Conservation (phyloP, 495 filamentous ascomycete genomes). For the Aspergillus panamensis region DNA sequence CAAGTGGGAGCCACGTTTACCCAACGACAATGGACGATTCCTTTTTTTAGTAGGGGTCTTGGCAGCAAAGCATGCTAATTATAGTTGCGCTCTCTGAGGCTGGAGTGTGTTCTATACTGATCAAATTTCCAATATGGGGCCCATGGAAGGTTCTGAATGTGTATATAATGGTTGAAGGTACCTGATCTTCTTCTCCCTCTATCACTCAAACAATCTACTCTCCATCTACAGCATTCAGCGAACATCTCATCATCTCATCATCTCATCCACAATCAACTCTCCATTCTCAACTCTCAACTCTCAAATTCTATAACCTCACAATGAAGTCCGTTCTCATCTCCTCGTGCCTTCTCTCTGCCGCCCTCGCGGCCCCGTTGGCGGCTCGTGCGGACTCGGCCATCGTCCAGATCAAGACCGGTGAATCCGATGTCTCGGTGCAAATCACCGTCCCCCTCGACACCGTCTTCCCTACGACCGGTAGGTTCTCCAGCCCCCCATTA, state of each 20-base stretch:
- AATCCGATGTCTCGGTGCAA: not conserved
- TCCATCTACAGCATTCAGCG: not conserved
- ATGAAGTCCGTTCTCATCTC: not conserved
- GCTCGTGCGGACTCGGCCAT: not conserved
- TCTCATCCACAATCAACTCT: not conserved
- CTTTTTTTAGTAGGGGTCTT: not conserved
- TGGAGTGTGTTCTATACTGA: not conserved
- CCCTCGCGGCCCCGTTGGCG: not conserved
- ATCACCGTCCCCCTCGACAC: not conserved
- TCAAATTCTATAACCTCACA: not conserved
- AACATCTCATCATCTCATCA: not conserved
- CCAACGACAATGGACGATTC: not conserved
- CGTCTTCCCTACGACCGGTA: not conserved
- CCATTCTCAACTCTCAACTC: not conserved
- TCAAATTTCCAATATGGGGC: not conserved
- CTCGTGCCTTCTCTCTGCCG: not conserved
- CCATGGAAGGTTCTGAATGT: not conserved
- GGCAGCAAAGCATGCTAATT: not conserved
- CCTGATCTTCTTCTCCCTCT: not conserved
- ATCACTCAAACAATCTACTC: not conserved
- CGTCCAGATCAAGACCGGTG: not conserved
- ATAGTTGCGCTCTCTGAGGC: not conserved
- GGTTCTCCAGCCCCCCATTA: not conserved
- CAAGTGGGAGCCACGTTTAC: not conserved
- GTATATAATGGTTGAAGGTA: not conserved